These are phyloP conservation scores for Fusarium bulbicola DNA, from an alignment of 2,329 filamentous ascomycete genomes.

Conservation along the genomic window DNA sequence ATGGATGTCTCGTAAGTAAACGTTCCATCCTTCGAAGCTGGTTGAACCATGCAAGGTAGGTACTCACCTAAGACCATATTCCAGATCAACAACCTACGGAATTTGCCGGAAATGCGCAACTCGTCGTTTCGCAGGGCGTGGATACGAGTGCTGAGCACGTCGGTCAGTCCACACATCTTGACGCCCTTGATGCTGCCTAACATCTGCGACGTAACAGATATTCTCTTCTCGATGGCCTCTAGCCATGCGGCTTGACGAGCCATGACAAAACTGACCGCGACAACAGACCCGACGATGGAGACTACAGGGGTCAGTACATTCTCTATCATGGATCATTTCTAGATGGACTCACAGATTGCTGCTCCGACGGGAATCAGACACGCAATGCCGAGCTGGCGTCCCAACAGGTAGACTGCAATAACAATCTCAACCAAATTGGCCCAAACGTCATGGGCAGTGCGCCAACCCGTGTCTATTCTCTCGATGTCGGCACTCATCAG, in stretches of 20 bases:
- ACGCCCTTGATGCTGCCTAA: slow-evolving; percentile 44
- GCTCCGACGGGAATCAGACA: slow-evolving; percentile 29
- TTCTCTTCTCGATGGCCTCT: slow-evolving; percentile 43
- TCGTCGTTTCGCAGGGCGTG: slow-evolving; percentile 19
- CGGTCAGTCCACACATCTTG: slow-evolving; percentile 45
- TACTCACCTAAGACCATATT: slow-evolving; percentile 29
- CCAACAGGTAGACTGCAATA: slow-evolving; percentile 56
- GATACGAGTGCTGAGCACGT: slow-evolving; percentile 19
- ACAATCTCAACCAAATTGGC: slow-evolving; percentile 53
- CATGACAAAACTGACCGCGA: slow-evolving; percentile 41
- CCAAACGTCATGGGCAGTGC: slow-evolving; percentile 54
- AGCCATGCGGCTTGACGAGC: slow-evolving; percentile 40
- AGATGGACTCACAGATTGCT: slow-evolving; percentile 15
- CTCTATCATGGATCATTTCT: too few relatives aligned
- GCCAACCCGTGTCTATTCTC: slow-evolving; percentile 48
- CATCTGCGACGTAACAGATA: slow-evolving; percentile 42
- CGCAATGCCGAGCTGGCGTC: slow-evolving; percentile 45
- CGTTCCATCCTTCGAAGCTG: not conserved
- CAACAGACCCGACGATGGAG: slow-evolving; percentile 36
- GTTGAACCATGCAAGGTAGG: too few relatives aligned
- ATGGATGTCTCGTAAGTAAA: not conserved
- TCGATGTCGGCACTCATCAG: slow-evolving; percentile 58
- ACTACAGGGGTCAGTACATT: not conserved
- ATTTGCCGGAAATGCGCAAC: slow-evolving; percentile 17
- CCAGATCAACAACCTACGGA: slow-evolving; percentile 29